Percentiles rank a stretch among this genome's conserved stretches.
phyloP scores from a whole-genome alignment of 2,329 filamentous ascomycete species.

The Pseudogymnoascus sp. region DNA sequence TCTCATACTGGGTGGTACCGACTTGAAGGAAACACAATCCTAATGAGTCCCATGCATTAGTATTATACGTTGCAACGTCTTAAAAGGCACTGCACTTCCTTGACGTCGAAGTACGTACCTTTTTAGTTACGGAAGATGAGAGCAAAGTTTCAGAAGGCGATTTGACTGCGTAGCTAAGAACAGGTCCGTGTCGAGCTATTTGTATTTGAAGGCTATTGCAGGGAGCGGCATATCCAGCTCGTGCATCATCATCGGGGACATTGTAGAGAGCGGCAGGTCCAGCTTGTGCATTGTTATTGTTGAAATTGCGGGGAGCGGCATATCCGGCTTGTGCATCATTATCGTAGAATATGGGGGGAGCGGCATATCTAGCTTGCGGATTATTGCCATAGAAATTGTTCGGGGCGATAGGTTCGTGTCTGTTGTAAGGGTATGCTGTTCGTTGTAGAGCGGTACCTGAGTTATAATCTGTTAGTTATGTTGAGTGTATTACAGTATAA shows the following conservation, averaged over 20 bases:
- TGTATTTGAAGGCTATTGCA: neutral
- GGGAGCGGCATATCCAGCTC: neutral
- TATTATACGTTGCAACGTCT: neutral
- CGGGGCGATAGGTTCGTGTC: neutral
- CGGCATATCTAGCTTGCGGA: neutral
- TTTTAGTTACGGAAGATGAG: neutral
- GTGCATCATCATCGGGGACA: neutral
- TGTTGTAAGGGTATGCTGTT: neutral
- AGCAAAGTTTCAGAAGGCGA: neutral
- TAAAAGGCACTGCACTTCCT: neutral
- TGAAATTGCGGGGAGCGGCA: neutral
- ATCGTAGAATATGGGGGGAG: neutral
- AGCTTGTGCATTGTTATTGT: too few relatives aligned
- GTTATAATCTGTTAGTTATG: neutral
- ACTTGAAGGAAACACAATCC: neutral
- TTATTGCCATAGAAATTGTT: neutral
- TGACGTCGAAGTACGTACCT: neutral
- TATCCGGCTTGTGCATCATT: neutral
- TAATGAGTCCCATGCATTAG: neutral
- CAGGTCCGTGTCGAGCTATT: neutral
- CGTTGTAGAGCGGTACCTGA: neutral
- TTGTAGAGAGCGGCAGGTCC: neutral
- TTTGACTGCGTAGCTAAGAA: too few relatives aligned
- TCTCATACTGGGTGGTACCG: neutral
- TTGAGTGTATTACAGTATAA: neutral